Evolutionary conservation across 148 eudicot genomes (phyloP).

Genomic region (Cornus suecica): DNA sequence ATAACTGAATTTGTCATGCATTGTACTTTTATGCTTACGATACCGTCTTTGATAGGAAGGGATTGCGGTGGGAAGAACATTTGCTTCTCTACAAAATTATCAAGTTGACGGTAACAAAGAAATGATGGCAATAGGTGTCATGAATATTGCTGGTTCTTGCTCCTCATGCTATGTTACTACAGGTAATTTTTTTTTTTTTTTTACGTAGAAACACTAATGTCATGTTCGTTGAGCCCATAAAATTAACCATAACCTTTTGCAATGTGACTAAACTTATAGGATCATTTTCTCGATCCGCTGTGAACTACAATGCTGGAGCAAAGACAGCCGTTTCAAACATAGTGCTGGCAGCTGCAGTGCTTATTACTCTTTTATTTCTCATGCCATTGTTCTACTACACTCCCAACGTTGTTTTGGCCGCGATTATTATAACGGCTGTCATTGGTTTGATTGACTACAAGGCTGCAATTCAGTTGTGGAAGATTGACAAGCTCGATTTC

Average conservation of each 20-base stretch:
- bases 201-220: not conserved
- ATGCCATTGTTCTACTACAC: constrained; percentile 82
- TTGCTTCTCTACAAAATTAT: constrained; percentile 74
- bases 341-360: constrained; percentile 69
- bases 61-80: constrained; percentile 91
- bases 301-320: constrained; percentile 78
- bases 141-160: constrained; percentile 89
- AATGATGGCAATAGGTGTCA: constrained; percentile 89
- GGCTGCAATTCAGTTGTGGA: constrained; percentile 62
- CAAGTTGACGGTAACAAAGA: constrained; percentile 94
- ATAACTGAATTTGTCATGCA: not conserved
- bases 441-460: constrained; percentile 68
- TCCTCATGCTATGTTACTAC: constrained; percentile 84
- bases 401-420: constrained; percentile 67
- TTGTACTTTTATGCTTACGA: not conserved
- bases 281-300: constrained; percentile 84
- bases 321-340: constrained; percentile 71
- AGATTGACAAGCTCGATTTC: constrained; percentile 86
- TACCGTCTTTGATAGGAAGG: constrained; percentile 53
- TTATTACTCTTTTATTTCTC: constrained; percentile 68
- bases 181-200: constrained; percentile 25
- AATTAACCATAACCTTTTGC: not conserved
- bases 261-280: constrained; percentile 34
- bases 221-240: too few relatives aligned
- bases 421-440: constrained; percentile 79